Evolutionary conservation across 371 early-diverging fungal species (phyloP), one percentile per base, ranked within the genome.

Genomic region (Nematocida homosporus): DNA sequence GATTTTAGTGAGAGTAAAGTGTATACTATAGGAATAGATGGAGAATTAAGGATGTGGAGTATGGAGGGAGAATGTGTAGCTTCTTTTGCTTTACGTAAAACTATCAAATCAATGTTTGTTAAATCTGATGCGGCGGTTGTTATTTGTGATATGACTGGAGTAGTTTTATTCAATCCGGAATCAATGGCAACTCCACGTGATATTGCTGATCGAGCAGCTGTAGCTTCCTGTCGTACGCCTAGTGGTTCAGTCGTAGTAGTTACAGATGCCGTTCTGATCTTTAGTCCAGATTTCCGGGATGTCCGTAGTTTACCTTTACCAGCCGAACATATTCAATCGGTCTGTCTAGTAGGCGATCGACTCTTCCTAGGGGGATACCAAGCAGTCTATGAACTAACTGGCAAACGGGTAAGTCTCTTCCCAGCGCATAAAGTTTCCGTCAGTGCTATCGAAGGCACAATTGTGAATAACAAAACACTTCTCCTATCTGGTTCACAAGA

Each of bases 1-100:
- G 75, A 72, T 34, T 72, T 72, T 27, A 13, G 48, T 5, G 5
- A 25, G n/a, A n/a, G 51, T 4, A 72, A 72, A 38, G 54, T 72
- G 41, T 72, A 72, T 55, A 72, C 75, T 8, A 72, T 72, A 48
- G 75, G 75, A n/a, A 72, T 72, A 59, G 75, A 72, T 38, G 75
- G 75, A 32, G 75, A 72, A 48, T 48, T 72, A 25, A 25, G 75
- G 6, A 72, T 72, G 40, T 72, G 75, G 75, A 64, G 53, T n/a
- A 72, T 72, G 75, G 75, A 61, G 34, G 75, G 75, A 2, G 10
- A 30, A 6, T 72, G 75, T 61, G 35, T 72, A 4, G 63, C 59
- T 29, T 60, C 75, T 18, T 72, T 72, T 60, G 50, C 63, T 30
- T 64, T 72, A 13, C 48, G 75, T 61, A 72, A 55, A 60, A 72